Conservation (phyloP, 495 filamentous ascomycete genomes). For the Aspergillus heteromorphus region DNA sequence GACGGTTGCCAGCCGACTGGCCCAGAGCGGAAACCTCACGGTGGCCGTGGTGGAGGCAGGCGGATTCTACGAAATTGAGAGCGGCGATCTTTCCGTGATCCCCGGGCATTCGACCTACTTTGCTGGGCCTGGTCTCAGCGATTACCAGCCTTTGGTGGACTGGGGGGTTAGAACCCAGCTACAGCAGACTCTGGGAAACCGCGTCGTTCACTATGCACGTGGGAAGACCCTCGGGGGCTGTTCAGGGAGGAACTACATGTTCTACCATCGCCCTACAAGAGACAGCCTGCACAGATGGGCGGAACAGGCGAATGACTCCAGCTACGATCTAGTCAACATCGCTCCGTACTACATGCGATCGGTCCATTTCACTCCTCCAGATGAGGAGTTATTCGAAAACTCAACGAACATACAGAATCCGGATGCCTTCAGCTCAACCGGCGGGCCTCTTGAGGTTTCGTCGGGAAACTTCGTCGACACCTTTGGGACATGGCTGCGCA, state of each 20-base stretch:
- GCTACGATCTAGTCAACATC: slow-evolving; percentile 45
- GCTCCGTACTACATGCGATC: slow-evolving; percentile 49
- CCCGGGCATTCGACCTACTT: slow-evolving; percentile 51
- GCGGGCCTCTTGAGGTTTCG: slow-evolving; percentile 33
- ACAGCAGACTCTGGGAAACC: slow-evolving; percentile 23
- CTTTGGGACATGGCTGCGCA: slow-evolving; percentile 21
- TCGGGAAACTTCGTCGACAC: slow-evolving; percentile 19
- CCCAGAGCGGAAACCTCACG: slow-evolving; percentile 17
- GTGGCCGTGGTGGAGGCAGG: slow-evolving; percentile 53
- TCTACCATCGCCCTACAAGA: slow-evolving; percentile 31
- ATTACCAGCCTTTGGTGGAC: slow-evolving; percentile 41
- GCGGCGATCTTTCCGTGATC: slow-evolving; percentile 37
- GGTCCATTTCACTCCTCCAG: slow-evolving; percentile 44
- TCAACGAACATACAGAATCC: slow-evolving; percentile 26
- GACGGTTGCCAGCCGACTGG: slow-evolving; percentile 35
- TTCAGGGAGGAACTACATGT: slow-evolving; percentile 44
- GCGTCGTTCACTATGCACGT: slow-evolving; percentile 25
- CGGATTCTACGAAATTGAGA: slow-evolving; percentile 46
- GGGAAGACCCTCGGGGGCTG: slow-evolving; percentile 23
- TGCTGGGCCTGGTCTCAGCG: slow-evolving; percentile 46
- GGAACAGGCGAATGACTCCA: slow-evolving; percentile 46
- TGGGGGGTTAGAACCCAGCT: slow-evolving; percentile 42
- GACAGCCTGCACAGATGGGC: slow-evolving; percentile 48
- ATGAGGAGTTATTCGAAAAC: slow-evolving; percentile 17
- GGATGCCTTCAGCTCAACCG: slow-evolving; percentile 19